Evolutionary conservation across 148 eudicot genomes (phyloP), one percentile per base, ranked within the genome.

Genomic region (Fagopyrum esculentum): DNA sequence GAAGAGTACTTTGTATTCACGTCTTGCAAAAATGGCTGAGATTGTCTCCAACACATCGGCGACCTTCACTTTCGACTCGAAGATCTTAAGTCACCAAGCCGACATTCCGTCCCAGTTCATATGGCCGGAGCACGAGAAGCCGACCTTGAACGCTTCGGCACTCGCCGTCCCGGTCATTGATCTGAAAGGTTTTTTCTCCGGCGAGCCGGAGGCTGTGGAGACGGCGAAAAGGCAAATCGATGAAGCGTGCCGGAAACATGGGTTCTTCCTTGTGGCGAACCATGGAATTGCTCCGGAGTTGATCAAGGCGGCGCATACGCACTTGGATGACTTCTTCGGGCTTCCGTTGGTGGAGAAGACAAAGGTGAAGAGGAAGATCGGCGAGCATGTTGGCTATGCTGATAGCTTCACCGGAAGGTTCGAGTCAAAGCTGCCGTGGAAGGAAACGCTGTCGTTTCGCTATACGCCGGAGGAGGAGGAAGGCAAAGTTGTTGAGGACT

Each of bases 91-190:
- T 26, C 74, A 76, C 22, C 51, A 81, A 40, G 7, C 77, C 12
- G 73, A 80, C 76, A 84, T 88, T 56, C 91, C 89, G 2, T 4
- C 75, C 12, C 83, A 88, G 29, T 88, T 84, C 75, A 63, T 88
- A 35, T 88, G 89, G 87, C 91, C 91, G 4, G 87, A 86, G 74
- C 75, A 86, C 56, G 91, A 88, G 45, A 82, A 77, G 77, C 89
- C 89, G 6, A 2, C 35, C 12, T 6, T 73, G 7, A 15, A 17
- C 22, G 52, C 82, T 1, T 73, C 47, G 11, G 86, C 81, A 30
- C 83, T 88, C 6, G 30, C 15, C 2, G 87, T 86, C 2, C 91
- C 91, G 0, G 71, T 80, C 13, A 11, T 88, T 11, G 86, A 88
- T 82, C 17, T 88, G 3, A 71, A 69, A 22, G 83, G 82, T 9